Percentiles rank a stretch among this genome's conserved stretches.
phyloP scores from a whole-genome alignment of 108 stramenopile species.

The Nitzschia palea region DNA sequence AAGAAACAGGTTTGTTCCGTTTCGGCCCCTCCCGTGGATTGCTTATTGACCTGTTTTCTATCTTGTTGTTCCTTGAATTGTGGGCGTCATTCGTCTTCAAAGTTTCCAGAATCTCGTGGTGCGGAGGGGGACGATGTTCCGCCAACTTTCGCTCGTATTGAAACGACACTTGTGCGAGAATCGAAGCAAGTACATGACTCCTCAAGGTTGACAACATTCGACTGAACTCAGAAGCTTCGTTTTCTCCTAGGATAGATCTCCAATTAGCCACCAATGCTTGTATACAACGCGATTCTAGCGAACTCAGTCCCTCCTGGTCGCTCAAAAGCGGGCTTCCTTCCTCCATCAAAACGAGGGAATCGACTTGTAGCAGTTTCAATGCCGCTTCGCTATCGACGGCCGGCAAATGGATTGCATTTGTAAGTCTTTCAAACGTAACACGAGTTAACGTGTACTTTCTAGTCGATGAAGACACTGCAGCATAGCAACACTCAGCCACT shows the following conservation, averaged over 20 bases:
- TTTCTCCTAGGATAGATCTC: background rate
- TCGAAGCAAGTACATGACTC: slow-evolving; percentile 1
- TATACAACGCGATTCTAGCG: slow-evolving; percentile 1
- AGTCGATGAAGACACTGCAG: background rate
- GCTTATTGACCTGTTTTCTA: too few relatives aligned
- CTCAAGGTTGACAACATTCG: background rate
- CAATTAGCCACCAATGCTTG: slow-evolving; percentile 1
- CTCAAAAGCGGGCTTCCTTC: background rate
- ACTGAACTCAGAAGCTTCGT: background rate
- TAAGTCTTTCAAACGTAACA: slow-evolving; percentile 1
- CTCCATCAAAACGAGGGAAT: background rate
- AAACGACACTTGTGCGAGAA: background rate
- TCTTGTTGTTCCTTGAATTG: too few relatives aligned
- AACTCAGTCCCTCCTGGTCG: background rate
- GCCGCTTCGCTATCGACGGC: slow-evolving; percentile 6
- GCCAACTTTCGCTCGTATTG: slow-evolving; percentile 6
- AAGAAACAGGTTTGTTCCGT: too few relatives aligned
- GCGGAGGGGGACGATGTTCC: background rate
- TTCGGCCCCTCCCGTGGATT: too few relatives aligned
- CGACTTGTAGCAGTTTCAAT: slow-evolving; percentile 5
- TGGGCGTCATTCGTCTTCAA: background rate
- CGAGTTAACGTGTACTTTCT: background rate
- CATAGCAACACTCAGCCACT: slow-evolving; percentile 16
- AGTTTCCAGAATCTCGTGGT: slow-evolving; percentile 4
- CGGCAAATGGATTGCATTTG: slow-evolving; percentile 1